Conservation (phyloP, 192 early-diverging fungal genomes). For the Chytriomyces sp. region DNA sequence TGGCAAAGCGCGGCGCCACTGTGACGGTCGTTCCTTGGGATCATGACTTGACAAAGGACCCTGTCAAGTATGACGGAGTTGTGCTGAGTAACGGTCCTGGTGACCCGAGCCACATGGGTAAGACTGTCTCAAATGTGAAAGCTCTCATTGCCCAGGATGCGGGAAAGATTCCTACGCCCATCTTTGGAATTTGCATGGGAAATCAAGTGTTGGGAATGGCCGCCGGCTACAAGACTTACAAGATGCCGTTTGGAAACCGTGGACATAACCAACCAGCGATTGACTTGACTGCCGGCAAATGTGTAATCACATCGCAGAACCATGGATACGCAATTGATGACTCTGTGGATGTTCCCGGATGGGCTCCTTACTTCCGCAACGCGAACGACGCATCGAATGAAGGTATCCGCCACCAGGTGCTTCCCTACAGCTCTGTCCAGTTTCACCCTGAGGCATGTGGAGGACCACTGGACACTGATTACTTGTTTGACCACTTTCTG, state of each 20-base stretch:
- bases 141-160: slow-evolving; percentile 44
- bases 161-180: slow-evolving; percentile 70
- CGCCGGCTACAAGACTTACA: slow-evolving; percentile 83
- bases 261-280: slow-evolving; percentile 95
- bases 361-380: slow-evolving; percentile 89
- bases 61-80: slow-evolving; percentile 76
- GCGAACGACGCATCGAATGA: slow-evolving; percentile 97
- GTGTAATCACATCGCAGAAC: slow-evolving; percentile 95
- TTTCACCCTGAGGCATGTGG: slow-evolving; percentile 97
- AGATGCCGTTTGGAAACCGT: slow-evolving; percentile 93
- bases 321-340: slow-evolving; percentile 88
- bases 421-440: slow-evolving; percentile 85
- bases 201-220: slow-evolving; percentile 91
- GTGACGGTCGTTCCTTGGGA: slow-evolving; percentile 92
- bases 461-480: slow-evolving; percentile 90
- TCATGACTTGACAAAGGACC: slow-evolving; percentile 68
- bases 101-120: slow-evolving; percentile 69
- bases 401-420: slow-evolving; percentile 77
- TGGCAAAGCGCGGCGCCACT: slow-evolving; percentile 76
- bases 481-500: slow-evolving; percentile 85
- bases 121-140: slow-evolving; percentile 75
- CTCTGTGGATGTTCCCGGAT: slow-evolving; percentile 67
- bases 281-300: slow-evolving; percentile 74
- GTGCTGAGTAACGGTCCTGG: slow-evolving; percentile 95
- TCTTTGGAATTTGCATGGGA: slow-evolving; percentile 99